A percentile compares a stretch with the other conserved stretches of the same genome.
These are phyloP conservation scores for Venturia aucupariae DNA, from an alignment of 2,329 filamentous ascomycete genomes.

Conservation along the genomic window DNA sequence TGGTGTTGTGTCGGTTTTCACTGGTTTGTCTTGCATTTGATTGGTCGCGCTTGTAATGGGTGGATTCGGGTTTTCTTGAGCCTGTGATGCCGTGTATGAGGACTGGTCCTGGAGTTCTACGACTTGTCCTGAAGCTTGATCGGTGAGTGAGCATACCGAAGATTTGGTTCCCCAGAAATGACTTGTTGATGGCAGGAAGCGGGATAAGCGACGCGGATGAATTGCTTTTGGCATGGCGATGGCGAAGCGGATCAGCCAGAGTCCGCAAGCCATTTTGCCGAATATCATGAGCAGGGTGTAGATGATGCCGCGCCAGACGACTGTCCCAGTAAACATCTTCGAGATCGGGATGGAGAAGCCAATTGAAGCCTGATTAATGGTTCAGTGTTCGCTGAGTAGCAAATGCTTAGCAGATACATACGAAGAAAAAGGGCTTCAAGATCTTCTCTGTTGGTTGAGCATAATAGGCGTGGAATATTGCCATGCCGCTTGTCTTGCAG, in stretches of 20 bases:
- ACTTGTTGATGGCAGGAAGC: background rate
- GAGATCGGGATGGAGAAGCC: constrained; percentile 72
- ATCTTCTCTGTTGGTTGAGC: constrained; percentile 40
- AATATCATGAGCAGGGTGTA: constrained; percentile 64
- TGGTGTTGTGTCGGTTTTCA: background rate
- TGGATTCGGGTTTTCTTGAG: background rate
- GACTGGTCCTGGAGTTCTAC: background rate
- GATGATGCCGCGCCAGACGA: constrained; percentile 64
- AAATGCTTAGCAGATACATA: constrained; percentile 66
- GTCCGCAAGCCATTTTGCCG: constrained; percentile 32
- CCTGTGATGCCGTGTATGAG: background rate
- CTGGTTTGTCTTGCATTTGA: background rate
- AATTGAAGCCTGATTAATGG: constrained; percentile 59
- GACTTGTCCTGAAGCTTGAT: background rate
- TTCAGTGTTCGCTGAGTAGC: constrained; percentile 57
- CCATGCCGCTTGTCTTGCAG: constrained; percentile 14
- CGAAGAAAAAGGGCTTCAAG: constrained; percentile 66
- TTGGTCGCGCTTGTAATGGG: background rate
- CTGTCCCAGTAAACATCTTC: constrained; percentile 52
- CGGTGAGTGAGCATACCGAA: background rate
- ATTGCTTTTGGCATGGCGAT: background rate
- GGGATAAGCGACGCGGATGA: background rate
- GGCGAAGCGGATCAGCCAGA: constrained; percentile 30
- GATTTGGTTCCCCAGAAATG: constrained; percentile 3
- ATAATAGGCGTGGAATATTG: constrained; percentile 40